These are phyloP conservation scores for Bondarzewia mesenterica DNA, from an alignment of 1,284 basidiomycete genomes.

Conservation along the genomic window DNA sequence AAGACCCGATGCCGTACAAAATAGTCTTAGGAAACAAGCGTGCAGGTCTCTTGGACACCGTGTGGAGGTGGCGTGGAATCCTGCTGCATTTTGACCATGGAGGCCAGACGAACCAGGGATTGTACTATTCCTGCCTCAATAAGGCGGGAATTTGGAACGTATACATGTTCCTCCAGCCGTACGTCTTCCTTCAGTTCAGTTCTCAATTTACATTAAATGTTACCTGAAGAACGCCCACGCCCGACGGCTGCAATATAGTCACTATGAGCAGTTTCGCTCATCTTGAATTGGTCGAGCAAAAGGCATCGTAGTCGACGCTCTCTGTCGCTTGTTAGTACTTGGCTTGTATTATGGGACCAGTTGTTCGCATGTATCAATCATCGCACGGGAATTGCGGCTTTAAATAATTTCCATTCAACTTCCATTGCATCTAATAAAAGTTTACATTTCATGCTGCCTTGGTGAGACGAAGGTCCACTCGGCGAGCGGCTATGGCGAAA, in stretches of 20 bases:
- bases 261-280: constrained; percentile 7
- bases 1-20: constrained; percentile 34
- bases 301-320: background rate
- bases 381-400: background rate
- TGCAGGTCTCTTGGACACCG: constrained; percentile 32
- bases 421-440: background rate
- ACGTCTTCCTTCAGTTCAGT: constrained; percentile 15
- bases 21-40: constrained; percentile 32
- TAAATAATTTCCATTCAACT: background rate
- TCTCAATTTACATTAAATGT: background rate
- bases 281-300: background rate
- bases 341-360: background rate
- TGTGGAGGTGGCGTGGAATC: constrained; percentile 50
- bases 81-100: constrained; percentile 46
- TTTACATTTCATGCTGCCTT: constrained; percentile 21
- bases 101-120: constrained; percentile 31
- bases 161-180: constrained; percentile 43
- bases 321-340: background rate
- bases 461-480: constrained; percentile 61
- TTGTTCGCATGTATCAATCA: background rate
- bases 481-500: constrained; percentile 49
- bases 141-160: constrained; percentile 28
- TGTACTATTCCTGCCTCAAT: constrained; percentile 43
- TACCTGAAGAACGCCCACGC: background rate
- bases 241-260: constrained; percentile 5